phyloP scores from a whole-genome alignment of 352 stramenopile genomes.

The Phytopythium litorale region DNA sequence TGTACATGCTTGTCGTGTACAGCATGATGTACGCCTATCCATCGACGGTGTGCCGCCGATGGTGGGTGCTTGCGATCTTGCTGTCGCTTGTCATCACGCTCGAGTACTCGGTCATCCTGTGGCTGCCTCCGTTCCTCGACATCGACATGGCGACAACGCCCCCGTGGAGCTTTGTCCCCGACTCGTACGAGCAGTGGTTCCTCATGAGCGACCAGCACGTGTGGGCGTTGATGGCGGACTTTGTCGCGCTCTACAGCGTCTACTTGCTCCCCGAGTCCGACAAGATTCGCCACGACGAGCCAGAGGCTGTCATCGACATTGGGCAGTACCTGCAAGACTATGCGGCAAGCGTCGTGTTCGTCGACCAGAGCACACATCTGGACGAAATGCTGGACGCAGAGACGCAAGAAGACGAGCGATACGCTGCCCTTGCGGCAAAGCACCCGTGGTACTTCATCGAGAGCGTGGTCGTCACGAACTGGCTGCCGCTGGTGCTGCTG shows the following conservation, averaged over 20 bases:
- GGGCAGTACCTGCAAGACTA: slow-evolving; percentile 5
- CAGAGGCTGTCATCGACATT: slow-evolving; percentile 21
- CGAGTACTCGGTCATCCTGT: slow-evolving; percentile 72
- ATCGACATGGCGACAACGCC: slow-evolving; percentile 54
- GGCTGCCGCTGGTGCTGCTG: slow-evolving; percentile 67
- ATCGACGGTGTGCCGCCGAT: slow-evolving; percentile 47
- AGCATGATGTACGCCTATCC: slow-evolving; percentile 70
- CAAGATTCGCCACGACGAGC: slow-evolving; percentile 20
- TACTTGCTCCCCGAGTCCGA: slow-evolving; percentile 70
- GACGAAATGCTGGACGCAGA: slow-evolving; percentile 3
- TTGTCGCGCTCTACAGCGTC: slow-evolving; percentile 56
- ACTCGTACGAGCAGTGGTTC: slow-evolving; percentile 62
- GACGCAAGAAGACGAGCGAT: slow-evolving; percentile 22
- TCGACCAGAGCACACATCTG: slow-evolving; percentile 6
- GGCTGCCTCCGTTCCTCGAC: slow-evolving; percentile 52
- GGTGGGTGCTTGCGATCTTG: slow-evolving; percentile 48
- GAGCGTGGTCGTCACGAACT: slow-evolving; percentile 55
- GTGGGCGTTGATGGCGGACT: slow-evolving; percentile 76
- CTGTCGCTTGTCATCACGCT: slow-evolving; percentile 66
- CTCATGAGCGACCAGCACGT: slow-evolving; percentile 67
- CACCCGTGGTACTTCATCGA: slow-evolving; percentile 71
- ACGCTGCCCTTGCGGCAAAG: slow-evolving; percentile 52
- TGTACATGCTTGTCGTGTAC: slow-evolving; percentile 81
- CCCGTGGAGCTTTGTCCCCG: slow-evolving; percentile 53
- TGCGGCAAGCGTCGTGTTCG: slow-evolving; percentile 9